These are phyloP conservation scores for Fraxinus angustifolia DNA, from an alignment of 305 asterid species.

Conservation along the genomic window DNA sequence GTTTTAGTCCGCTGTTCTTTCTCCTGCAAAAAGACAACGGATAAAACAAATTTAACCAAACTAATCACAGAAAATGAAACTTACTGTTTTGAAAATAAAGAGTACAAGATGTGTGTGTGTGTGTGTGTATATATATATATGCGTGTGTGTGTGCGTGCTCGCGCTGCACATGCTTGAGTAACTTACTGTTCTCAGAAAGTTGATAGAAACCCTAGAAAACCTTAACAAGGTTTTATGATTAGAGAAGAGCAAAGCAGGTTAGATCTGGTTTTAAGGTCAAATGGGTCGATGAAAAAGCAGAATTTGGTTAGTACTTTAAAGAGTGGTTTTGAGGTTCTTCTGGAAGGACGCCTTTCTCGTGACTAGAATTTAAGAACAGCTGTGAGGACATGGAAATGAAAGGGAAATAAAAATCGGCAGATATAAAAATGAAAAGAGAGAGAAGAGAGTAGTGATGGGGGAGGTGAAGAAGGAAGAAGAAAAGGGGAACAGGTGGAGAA, in stretches of 20 bases:
- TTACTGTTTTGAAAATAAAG: neutral
- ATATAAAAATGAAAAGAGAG: neutral
- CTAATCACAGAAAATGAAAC: neutral
- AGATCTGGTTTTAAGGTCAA: slow-evolving; percentile 43
- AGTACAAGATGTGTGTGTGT: neutral
- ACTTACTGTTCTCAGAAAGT: neutral
- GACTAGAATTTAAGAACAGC: slow-evolving; percentile 79
- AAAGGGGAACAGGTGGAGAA: slow-evolving; percentile 16
- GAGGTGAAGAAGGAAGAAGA: neutral
- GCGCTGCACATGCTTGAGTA: neutral
- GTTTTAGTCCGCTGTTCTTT: slow-evolving; percentile 23
- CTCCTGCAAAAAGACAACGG: slow-evolving; percentile 16
- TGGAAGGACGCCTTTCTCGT: slow-evolving; percentile 54
- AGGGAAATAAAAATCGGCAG: slow-evolving; percentile 21
- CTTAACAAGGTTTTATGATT: slow-evolving; percentile 39
- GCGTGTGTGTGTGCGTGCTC: neutral
- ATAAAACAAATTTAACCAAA: neutral
- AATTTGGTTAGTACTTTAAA: slow-evolving; percentile 17
- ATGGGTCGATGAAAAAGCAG: slow-evolving; percentile 22
- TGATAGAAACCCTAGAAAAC: slow-evolving; percentile 1
- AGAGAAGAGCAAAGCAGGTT: slow-evolving; percentile 8
- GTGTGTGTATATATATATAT: neutral
- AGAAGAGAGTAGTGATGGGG: slow-evolving; percentile 10
- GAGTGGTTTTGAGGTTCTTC: slow-evolving; percentile 25
- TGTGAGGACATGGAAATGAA: slow-evolving; percentile 26